Base-by-base conservation (phyloP, 352 stramenopile species). In the Phytophthora palmivora region DNA sequence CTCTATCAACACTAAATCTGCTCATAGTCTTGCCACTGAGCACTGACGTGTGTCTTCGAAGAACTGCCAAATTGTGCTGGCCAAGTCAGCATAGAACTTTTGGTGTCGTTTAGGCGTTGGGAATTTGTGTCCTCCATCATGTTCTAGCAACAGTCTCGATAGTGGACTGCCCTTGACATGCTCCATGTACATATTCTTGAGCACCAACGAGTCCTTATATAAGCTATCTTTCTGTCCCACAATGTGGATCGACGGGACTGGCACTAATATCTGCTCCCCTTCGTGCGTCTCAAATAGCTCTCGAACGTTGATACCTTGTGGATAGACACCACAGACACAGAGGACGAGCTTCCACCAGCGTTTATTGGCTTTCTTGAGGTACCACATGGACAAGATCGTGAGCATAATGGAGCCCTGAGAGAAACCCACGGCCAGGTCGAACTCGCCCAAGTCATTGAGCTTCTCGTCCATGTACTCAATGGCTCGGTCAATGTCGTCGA, bases 361-460 rank as follows among this genome's bases (percentile, higher is more conserved):
- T 21, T 73, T 75, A 30, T 66, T 67, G 36, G 69, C 55, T 34
- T 74, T 70, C 49, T 75, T 68, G 24, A 81, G 57, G 44, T 88
- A 88, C 38, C 58, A 72, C 76, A 89, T 89, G 33, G 80, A 76
- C 14, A 93, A 42, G 9, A 82, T 62, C 28, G 80, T 91, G 6
- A 90, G 51, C 63, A 91, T 79, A 19, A 84, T 75, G 2, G 80
- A 76, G 34, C 88, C 88, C 49, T 96, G 88, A 3, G 82, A 94
- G 44, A 96, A 96, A 12, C 84, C 84, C 7, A 93, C 38, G 15
- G 88, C 79, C 47, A 92, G 63, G 48, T 96, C 87, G 32, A 91
- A 89, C 7, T 87, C 82, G 11, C 85, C 87, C 15, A 92, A 54
- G 30, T 78, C 46, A 2, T 67, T 48, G 1, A 94, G 56, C 58